Percentiles rank a stretch among this genome's conserved stretches.
These are phyloP conservation scores for Papilionanthe hybrid DNA, from an alignment of 116 monocot genomes.

Conservation along the genomic window DNA sequence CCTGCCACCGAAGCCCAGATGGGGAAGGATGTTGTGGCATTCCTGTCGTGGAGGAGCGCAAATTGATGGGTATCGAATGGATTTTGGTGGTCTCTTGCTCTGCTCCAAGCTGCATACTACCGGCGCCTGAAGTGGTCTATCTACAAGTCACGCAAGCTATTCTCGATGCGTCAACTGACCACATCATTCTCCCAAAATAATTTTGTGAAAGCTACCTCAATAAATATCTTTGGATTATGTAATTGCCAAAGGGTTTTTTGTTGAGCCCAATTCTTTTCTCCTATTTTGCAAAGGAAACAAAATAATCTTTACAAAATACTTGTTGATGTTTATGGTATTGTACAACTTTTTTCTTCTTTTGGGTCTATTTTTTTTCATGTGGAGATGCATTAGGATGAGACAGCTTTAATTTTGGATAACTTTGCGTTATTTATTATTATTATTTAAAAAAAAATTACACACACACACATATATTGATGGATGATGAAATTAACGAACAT, in stretches of 20 bases:
- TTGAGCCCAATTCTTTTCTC: neutral
- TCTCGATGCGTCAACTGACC: slow-evolving; percentile 66
- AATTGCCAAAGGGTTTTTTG: neutral
- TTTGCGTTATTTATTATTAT: too few relatives aligned
- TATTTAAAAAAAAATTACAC: too few relatives aligned
- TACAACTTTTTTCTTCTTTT: neutral
- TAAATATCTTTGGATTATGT: neutral
- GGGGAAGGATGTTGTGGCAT: too few relatives aligned
- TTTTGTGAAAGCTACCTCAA: neutral
- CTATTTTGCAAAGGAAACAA: neutral
- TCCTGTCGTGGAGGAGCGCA: too few relatives aligned
- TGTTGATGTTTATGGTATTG: neutral
- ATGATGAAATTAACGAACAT: too few relatives aligned
- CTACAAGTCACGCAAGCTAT: slow-evolving; percentile 74
- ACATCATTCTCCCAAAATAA: neutral
- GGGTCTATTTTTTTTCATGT: neutral
- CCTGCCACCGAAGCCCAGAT: slow-evolving; percentile 95
- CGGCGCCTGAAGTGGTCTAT: slow-evolving; percentile 75
- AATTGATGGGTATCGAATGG: slow-evolving; percentile 99
- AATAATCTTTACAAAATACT: neutral
- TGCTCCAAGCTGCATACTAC: slow-evolving; percentile 85
- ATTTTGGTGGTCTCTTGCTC: slow-evolving; percentile 87
- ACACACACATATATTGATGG: too few relatives aligned
- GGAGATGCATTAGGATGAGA: too few relatives aligned
- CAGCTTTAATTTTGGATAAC: too few relatives aligned